phyloP scores from a whole-genome alignment of 768 basidiomycete species.

The Chalciporus chontae region DNA sequence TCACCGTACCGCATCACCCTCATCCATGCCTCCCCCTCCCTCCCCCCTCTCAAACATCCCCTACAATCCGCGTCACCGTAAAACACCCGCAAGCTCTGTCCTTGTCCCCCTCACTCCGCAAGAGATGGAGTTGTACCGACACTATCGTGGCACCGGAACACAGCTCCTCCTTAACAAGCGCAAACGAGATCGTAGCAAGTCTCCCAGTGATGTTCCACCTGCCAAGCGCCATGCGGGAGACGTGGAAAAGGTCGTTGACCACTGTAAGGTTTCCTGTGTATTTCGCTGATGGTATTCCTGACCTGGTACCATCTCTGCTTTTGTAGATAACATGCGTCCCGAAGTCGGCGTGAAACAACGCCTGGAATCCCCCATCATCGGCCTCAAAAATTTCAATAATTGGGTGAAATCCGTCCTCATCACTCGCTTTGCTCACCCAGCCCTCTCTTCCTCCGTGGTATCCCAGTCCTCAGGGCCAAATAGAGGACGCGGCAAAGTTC shows the following conservation, averaged over 20 bases:
- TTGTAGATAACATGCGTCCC: conserved; percentile 84
- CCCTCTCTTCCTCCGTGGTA: conserved; percentile 41
- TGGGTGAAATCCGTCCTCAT: conserved; percentile 99
- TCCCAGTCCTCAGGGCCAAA: conserved; percentile 22
- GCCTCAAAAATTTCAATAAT: conserved; percentile 97
- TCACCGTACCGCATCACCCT: conserved; percentile 31
- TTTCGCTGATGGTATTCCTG: background rate
- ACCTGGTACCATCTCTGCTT: conserved; percentile 3
- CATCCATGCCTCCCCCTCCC: conserved; percentile 29
- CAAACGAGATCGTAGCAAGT: conserved; percentile 43
- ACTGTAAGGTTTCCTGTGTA: conserved; percentile 55
- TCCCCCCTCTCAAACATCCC: conserved; percentile 39
- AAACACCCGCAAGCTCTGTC: conserved; percentile 58
- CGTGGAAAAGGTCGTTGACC: conserved; percentile 67
- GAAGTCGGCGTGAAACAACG: conserved; percentile 87
- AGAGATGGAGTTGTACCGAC: conserved; percentile 59
- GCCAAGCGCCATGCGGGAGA: conserved; percentile 61
- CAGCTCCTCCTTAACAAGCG: conserved; percentile 48
- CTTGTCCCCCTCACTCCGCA: conserved; percentile 60
- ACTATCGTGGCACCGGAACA: conserved; percentile 55
- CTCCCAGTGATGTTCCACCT: conserved; percentile 39
- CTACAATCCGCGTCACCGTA: conserved; percentile 62
- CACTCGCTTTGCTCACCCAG: conserved; percentile 80
- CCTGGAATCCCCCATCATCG: conserved; percentile 89
- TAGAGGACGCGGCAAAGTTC: conserved; percentile 63